These are phyloP conservation scores for Pestalotiopsis sp. DNA, from an alignment of 2,329 filamentous ascomycete genomes.

Conservation along the genomic window DNA sequence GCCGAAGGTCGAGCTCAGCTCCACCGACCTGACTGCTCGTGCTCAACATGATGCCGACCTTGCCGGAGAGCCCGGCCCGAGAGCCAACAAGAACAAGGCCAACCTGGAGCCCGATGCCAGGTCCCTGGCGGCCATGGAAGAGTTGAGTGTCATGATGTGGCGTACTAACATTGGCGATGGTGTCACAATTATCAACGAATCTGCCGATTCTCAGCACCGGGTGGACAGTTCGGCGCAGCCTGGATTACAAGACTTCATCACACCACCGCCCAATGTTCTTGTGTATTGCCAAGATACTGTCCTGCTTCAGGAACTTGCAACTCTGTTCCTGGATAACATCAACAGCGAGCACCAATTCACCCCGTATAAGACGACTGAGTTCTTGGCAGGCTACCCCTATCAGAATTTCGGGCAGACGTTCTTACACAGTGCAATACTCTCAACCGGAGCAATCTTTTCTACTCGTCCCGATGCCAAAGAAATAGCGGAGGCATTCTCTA, in stretches of 20 bases:
- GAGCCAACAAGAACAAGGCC: background rate
- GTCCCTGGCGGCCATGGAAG: constrained; percentile 19
- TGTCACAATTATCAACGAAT: constrained; percentile 18
- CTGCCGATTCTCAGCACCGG: constrained; percentile 13
- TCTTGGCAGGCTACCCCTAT: constrained; percentile 16
- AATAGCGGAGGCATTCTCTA: constrained; percentile 14
- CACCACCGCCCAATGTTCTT: constrained; percentile 8
- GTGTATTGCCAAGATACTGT: constrained; percentile 14
- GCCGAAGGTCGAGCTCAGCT: background rate
- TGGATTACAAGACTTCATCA: background rate
- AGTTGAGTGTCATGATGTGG: constrained; percentile 20
- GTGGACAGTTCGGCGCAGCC: constrained; percentile 10
- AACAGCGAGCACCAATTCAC: constrained; percentile 20
- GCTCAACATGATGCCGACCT: background rate
- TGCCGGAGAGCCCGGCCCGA: background rate
- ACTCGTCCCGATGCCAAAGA: constrained; percentile 5
- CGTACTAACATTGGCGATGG: constrained; percentile 19
- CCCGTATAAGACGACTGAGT: constrained; percentile 11
- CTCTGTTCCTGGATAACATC: constrained; percentile 16
- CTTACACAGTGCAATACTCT: constrained; percentile 17
- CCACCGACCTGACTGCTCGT: background rate
- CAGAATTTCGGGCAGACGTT: constrained; percentile 14
- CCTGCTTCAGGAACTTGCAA: constrained; percentile 15
- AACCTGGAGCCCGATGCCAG: constrained; percentile 10
- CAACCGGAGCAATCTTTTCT: constrained; percentile 15